Evolutionary conservation across 371 early-diverging fungal species (phyloP).

Genomic region (Apophysomyces elegans): DNA sequence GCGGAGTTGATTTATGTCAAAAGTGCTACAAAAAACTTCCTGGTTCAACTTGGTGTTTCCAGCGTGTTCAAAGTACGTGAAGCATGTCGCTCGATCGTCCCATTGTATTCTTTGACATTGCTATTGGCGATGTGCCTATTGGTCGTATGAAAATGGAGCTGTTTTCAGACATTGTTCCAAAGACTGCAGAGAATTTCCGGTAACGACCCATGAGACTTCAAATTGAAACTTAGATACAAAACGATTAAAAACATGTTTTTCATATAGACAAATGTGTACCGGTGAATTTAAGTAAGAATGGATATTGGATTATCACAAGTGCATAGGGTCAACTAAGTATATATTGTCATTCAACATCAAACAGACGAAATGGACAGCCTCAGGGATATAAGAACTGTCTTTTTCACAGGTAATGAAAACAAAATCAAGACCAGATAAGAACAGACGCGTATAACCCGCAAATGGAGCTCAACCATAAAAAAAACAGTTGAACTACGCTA

Average conservation of each 20-base stretch:
- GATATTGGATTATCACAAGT: too few species aligned
- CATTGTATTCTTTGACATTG: conserved; percentile 78
- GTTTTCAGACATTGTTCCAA: conserved; percentile 91
- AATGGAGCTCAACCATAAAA: too few species aligned
- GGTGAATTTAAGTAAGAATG: conserved; percentile 81
- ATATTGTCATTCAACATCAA: conserved; percentile 18
- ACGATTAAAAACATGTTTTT: too few species aligned
- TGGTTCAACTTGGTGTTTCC: too few species aligned
- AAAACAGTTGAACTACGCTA: too few species aligned
- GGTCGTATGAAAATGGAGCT: conserved; percentile 98
- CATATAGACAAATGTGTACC: conserved; percentile 81
- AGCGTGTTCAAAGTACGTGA: too few species aligned
- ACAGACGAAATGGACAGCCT: conserved; percentile 73
- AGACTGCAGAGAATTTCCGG: conserved; percentile 99
- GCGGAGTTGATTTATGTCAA: too few species aligned
- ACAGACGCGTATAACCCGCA: too few species aligned
- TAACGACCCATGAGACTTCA: conserved; percentile 16
- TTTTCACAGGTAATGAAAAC: conserved; percentile 80
- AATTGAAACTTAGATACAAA: too few species aligned
- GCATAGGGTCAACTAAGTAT: neutral
- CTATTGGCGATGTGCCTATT: conserved; percentile 74
- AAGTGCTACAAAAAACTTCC: neutral
- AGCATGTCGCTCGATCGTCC: conserved; percentile 46
- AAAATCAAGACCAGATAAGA: too few species aligned
- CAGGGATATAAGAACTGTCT: conserved; percentile 89